phyloP scores from a whole-genome alignment of 2,329 filamentous ascomycete species.

The Xylaria digitata region DNA sequence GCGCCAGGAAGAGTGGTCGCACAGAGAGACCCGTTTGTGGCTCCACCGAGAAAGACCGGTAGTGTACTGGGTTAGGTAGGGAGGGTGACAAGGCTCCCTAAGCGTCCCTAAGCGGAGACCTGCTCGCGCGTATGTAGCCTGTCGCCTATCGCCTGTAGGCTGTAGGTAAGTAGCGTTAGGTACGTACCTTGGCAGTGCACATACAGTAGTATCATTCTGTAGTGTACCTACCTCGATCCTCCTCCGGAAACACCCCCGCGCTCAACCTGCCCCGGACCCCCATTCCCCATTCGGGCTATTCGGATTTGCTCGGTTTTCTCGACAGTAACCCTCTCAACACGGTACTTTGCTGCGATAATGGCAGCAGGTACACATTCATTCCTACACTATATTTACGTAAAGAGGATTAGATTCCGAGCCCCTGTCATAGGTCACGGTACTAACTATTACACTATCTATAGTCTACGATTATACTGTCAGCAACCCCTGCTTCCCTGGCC shows the following conservation, averaged over 20 bases:
- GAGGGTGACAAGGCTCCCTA: constrained; percentile 17
- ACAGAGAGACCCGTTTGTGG: constrained; percentile 34
- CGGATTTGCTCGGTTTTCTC: constrained; percentile 5
- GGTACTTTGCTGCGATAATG: constrained; percentile 4
- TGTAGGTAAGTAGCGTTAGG: neutral
- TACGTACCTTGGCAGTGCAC: neutral
- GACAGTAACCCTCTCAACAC: constrained; percentile 4
- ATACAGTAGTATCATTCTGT: neutral
- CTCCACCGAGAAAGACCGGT: constrained; percentile 24
- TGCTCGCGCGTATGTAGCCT: constrained; percentile 27
- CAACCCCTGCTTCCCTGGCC: neutral
- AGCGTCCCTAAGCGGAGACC: too few relatives aligned
- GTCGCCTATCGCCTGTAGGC: neutral
- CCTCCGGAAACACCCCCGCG: constrained; percentile 19
- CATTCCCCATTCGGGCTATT: constrained; percentile 14
- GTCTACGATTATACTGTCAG: constrained; percentile 25
- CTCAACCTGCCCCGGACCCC: constrained; percentile 5
- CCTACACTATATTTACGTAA: neutral
- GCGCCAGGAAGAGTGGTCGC: too few relatives aligned
- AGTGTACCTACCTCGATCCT: neutral
- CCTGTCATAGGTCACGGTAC: neutral
- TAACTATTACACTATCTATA: constrained; percentile 16
- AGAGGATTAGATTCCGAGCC: constrained; percentile 18
- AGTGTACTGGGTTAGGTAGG: constrained; percentile 43
- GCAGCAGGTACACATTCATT: neutral